Base-by-base conservation (phyloP, 306 rosid genomes). In the Vigna reflexopilosa region DNA sequence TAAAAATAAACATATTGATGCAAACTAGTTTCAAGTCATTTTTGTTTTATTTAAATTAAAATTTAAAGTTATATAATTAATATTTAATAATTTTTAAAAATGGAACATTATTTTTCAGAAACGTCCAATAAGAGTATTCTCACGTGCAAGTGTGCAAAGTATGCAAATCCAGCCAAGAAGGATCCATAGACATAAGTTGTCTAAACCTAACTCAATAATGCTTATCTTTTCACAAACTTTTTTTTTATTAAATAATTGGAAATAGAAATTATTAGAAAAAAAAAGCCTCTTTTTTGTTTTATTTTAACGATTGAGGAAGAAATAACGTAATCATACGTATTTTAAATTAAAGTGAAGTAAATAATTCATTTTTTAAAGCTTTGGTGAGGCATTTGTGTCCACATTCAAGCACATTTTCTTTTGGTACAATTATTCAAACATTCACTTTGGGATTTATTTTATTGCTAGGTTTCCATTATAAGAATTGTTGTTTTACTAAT, bases 61-160 rank as follows among this genome's bases (percentile, higher is more conserved):
- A 4, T n/a, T n/a, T 34, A 36, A 17, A 64, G 19, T 15, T 3
- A n/a, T 3, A n/a, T 16, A 9, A 38, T 16, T 4, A 36, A 15
- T n/a, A 36, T 2, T 2, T 26, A 64, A 34, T 34, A 34, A 9
- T n/a, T 2, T 14, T 1, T 5, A 58, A 34, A 28, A 62, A 14
- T 13, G 7, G 15, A 32, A 62, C 11, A 32, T 1, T 14, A 6
- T 30, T 30, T 14, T 6, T 30, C 0, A 30, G 20, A 61, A 61
- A 61, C 2, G 22, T 61, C 12, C 68, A 63, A 63, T 28, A 13
- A 34, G 26, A 32, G 15, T 34, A 63, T 9, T 36, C 40, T 72
- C 82, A 79, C 36, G 82, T 57, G 88, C 72, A 24, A 44, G 72
- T 70, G 82, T 65, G 88, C 78, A 32, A 22, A 44, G 78, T 61